Evolutionary conservation across 192 early-diverging fungal genomes (phyloP).

Genomic region (Gaertneriomyces semiglobifer): DNA sequence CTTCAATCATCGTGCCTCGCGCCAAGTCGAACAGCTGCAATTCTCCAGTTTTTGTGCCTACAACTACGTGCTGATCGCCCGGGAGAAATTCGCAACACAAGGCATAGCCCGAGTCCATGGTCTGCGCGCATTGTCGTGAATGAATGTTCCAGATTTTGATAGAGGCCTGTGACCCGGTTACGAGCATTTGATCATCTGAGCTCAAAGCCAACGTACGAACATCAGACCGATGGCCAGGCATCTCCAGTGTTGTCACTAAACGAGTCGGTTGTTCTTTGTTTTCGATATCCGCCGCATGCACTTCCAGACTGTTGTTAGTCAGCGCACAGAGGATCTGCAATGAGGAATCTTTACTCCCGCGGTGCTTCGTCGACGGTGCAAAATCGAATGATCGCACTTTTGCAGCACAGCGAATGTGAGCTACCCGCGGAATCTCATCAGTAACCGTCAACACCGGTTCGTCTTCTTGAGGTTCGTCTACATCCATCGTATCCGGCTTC

Average conservation of each 20-base stretch:
- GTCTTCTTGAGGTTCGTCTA: not conserved
- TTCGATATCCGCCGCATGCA: conserved; percentile 66
- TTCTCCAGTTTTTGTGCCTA: conserved; percentile 92
- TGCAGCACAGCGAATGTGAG: conserved; percentile 67
- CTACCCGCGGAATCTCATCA: conserved; percentile 74
- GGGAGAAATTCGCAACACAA: conserved; percentile 92
- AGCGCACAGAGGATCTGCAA: conserved; percentile 66
- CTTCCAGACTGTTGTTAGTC: conserved; percentile 80
- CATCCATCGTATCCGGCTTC: conserved; percentile 44
- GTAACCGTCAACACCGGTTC: conserved; percentile 53
- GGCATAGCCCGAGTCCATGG: conserved; percentile 87
- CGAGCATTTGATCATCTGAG: conserved; percentile 81
- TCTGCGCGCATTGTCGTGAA: conserved; percentile 78
- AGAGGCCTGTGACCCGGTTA: conserved; percentile 73
- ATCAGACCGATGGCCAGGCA: conserved; percentile 87
- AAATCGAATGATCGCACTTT: conserved; percentile 85
- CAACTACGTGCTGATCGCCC: conserved; percentile 77
- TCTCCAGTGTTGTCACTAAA: conserved; percentile 68
- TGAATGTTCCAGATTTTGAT: conserved; percentile 90
- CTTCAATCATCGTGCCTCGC: conserved; percentile 76
- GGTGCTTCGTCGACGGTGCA: conserved; percentile 31
- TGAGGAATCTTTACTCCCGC: not conserved
- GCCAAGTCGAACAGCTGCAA: conserved; percentile 90
- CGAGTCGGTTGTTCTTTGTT: conserved; percentile 63
- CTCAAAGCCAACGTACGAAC: conserved; percentile 86